Percentiles rank a stretch among this genome's conserved stretches.
These are phyloP conservation scores for Bolboschoenoplectus hybrid DNA, from an alignment of 202 grass and related monocot species.

Conservation along the genomic window DNA sequence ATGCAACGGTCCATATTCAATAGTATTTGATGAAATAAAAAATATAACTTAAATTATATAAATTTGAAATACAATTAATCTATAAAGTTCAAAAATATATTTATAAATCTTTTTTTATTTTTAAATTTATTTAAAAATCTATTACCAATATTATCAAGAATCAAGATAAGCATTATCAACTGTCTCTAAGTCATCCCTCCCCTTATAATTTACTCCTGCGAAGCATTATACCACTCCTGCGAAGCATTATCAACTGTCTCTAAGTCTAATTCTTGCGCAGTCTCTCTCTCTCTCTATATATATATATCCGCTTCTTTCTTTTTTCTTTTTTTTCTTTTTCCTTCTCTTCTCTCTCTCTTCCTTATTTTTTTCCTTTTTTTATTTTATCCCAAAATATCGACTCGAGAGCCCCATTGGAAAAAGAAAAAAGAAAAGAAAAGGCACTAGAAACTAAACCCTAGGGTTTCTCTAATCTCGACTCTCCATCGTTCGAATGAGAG, in stretches of 20 bases:
- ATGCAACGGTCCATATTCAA: no score
- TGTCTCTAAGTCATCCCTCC: no score
- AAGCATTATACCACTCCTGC: not conserved
- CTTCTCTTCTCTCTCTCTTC: not conserved
- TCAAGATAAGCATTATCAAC: no score
- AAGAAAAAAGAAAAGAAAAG: not conserved
- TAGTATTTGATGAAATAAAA: no score
- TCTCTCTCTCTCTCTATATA: not conserved
- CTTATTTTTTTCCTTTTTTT: no score
- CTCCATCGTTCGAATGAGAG: slow-evolving; percentile 11
- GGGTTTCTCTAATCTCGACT: slow-evolving; percentile 25
- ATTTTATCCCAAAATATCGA: slow-evolving; percentile 32
- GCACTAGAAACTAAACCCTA: slow-evolving; percentile 24
- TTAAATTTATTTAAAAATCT: no score
- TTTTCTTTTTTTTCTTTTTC: not conserved
- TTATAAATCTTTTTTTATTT: no score
- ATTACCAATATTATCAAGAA: no score
- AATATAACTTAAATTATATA: no score
- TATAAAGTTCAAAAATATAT: no score
- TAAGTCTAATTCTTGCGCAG: not conserved
- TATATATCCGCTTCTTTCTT: not conserved
- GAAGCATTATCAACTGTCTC: no score
- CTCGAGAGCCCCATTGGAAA: not conserved
- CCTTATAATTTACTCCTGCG: not conserved
- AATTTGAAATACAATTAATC: no score